phyloP scores from a whole-genome alignment of 495 filamentous ascomycete species.

The Tuber umbilicatum region DNA sequence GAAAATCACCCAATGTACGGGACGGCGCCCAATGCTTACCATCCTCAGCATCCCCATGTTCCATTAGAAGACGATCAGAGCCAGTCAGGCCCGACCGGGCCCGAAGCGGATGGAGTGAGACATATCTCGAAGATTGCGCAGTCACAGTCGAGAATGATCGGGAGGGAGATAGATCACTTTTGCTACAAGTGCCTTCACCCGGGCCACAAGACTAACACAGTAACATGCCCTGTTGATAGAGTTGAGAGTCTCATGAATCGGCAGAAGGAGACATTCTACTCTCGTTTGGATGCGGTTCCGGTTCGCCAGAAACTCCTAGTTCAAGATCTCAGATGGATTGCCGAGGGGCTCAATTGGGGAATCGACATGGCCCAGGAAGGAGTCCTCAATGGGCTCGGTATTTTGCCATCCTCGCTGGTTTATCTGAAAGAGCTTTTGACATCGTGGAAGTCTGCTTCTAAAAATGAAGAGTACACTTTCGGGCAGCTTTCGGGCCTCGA shows the following conservation, averaged over 20 bases:
- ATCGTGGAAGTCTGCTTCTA: constrained; percentile 14
- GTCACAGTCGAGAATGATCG: constrained; percentile 7
- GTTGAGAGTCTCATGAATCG: constrained; percentile 6
- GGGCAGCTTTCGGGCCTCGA: constrained; percentile 17
- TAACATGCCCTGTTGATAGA: constrained; percentile 17
- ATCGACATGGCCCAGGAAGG: constrained; percentile 16
- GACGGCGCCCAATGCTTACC: not conserved
- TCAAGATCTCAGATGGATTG: constrained; percentile 18
- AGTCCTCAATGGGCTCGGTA: constrained; percentile 17
- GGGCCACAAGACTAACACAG: constrained; percentile 16
- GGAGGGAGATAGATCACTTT: constrained; percentile 10
- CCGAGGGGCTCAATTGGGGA: constrained; percentile 27
- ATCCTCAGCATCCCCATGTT: not conserved
- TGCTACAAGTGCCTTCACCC: constrained; percentile 27
- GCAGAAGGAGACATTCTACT: constrained; percentile 13
- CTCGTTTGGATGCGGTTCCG: constrained; percentile 3
- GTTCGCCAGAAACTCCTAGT: constrained; percentile 7
- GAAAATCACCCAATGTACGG: not conserved
- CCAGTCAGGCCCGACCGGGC: not conserved
- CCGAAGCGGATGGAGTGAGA: not conserved
- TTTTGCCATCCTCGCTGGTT: constrained; percentile 15
- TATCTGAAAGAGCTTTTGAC: constrained; percentile 13
- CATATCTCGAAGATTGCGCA: not conserved
- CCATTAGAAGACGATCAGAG: not conserved
- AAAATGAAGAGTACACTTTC: constrained; percentile 16